A percentile compares a stretch with the other conserved stretches of the same genome.
phyloP scores from a whole-genome alignment of 139 green algal genomes.

The Picochlorum sp. region DNA sequence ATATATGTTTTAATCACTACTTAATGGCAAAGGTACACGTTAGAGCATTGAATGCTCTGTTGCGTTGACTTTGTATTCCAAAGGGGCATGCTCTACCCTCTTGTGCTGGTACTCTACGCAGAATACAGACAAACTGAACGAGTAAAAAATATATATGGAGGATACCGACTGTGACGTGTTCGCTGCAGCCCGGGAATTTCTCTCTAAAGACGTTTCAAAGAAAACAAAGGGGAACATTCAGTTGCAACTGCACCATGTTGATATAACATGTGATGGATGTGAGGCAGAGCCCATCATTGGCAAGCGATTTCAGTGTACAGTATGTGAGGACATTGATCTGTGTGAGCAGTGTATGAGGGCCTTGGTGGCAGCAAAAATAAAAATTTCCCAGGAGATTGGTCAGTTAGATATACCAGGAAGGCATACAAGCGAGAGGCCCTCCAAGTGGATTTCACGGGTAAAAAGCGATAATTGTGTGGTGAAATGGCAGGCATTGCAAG shows the following conservation, averaged over 20 bases:
- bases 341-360: constrained; percentile 10
- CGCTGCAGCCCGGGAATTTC: no score
- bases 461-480: constrained; percentile 5
- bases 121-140: no score
- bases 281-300: constrained; percentile 27
- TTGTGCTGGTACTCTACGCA: no score
- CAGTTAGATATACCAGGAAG: not conserved
- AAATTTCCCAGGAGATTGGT: constrained; percentile 12
- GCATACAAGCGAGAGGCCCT: not conserved
- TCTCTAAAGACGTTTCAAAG: no score
- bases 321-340: not conserved
- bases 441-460: constrained; percentile 22
- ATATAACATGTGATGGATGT: constrained; percentile 37
- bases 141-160: no score
- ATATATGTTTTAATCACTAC: no score
- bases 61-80: no score
- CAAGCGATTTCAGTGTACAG: constrained; percentile 3
- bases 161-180: no score
- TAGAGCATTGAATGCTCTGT: no score
- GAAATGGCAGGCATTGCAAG: constrained; percentile 19
- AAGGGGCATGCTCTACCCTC: no score
- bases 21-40: no score
- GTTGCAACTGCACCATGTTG: constrained; percentile 28
- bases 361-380: constrained; percentile 22
- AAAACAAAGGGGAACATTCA: no score